A percentile compares a stretch with the other conserved stretches of the same genome.
phyloP scores from a whole-genome alignment of 2,329 filamentous ascomycete species.

The Teratosphaeria zuluensis region DNA sequence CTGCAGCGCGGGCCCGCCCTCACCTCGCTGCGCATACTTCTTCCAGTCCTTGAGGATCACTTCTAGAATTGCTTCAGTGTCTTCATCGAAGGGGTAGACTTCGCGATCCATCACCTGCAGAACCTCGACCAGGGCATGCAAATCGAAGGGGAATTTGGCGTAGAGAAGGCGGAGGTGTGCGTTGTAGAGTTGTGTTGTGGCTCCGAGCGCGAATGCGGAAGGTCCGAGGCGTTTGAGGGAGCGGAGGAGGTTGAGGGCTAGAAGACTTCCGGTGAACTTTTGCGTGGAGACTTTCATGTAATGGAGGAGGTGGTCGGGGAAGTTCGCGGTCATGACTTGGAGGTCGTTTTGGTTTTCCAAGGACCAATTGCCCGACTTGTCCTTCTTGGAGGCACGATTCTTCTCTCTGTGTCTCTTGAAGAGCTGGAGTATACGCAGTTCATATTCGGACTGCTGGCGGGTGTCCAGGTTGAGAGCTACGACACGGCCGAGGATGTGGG shows the following conservation, averaged over 20 bases:
- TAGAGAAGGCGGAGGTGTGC: constrained; percentile 54
- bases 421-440: not conserved
- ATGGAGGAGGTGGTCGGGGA: constrained; percentile 12
- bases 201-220: constrained; percentile 61
- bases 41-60: constrained; percentile 22
- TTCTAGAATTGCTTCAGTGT: constrained; percentile 34
- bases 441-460: not conserved
- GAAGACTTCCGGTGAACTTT: constrained; percentile 51
- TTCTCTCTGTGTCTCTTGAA: not conserved
- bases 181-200: constrained; percentile 61
- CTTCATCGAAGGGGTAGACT: constrained; percentile 48
- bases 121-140: constrained; percentile 44
- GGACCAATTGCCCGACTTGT: not conserved
- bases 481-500: constrained; percentile 50
- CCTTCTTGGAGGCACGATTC: not conserved
- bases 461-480: constrained; percentile 1
- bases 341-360: constrained; percentile 3
- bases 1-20: constrained; percentile 9
- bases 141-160: constrained; percentile 47
- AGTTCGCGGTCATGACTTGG: constrained; percentile 6
- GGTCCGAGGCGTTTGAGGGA: constrained; percentile 58
- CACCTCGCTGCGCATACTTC: constrained; percentile 6
- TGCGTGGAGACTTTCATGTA: constrained; percentile 29
- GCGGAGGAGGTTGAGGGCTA: constrained; percentile 54
- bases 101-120: constrained; percentile 57